These are phyloP conservation scores for Dictyostelium discoideum DNA, from an alignment of 78 protist genomes.

Conservation along the genomic window dicty_2.7 NC_007089.4:4227501-4228000, in stretches of 20 bases:
- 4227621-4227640: too few relatives aligned
- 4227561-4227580: background rate
- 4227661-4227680: conserved; percentile 13
- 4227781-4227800: background rate
- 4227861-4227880: conserved; percentile 24
- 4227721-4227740: conserved; percentile 2
- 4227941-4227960: too few relatives aligned
- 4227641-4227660: background rate
- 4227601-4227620: background rate
- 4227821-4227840: conserved; percentile 36
- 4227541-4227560: conserved; percentile 37
- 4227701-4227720: background rate
- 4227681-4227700: background rate
- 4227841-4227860: conserved; percentile 17
- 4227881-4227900: conserved; percentile 32
- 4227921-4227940: background rate
- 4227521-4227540: conserved; percentile 16
- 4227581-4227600: background rate
- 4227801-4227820: background rate
- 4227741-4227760: background rate
- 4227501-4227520: conserved; percentile 16
- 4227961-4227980: background rate
- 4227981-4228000: too few relatives aligned
- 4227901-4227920: conserved; percentile 6
- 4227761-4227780: background rate